These are phyloP conservation scores for Talaromyces atroroseus DNA, from an alignment of 2,329 filamentous ascomycete species.

Conservation along the genomic window DNA sequence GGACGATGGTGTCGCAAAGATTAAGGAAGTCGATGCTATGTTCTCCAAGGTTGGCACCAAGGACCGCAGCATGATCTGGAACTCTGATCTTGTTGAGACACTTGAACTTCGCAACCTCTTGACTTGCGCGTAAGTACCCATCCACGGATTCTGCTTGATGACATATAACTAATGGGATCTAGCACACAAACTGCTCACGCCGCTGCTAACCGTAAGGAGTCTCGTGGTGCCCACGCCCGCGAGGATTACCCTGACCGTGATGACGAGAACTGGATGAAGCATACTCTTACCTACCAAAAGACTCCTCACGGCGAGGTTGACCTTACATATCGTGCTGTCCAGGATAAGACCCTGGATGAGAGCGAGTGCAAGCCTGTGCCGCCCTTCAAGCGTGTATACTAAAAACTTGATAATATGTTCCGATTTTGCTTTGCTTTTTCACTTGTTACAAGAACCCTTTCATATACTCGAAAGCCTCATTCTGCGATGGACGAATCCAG, in stretches of 20 bases:
- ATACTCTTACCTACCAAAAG: constrained; percentile 96
- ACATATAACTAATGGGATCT: constrained; percentile 14
- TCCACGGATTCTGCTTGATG: neutral
- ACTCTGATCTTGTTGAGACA: constrained; percentile 93
- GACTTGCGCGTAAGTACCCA: constrained; percentile 78
- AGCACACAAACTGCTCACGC: constrained; percentile 85
- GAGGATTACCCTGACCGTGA: constrained; percentile 96
- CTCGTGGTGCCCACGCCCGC: constrained; percentile 90
- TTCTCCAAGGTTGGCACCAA: constrained; percentile 87
- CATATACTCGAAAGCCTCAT: neutral
- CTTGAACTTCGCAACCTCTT: constrained; percentile 91
- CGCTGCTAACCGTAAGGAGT: constrained; percentile 93
- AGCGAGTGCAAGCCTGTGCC: constrained; percentile 93
- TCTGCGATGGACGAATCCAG: neutral
- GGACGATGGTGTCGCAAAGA: constrained; percentile 86
- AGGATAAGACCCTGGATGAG: constrained; percentile 80
- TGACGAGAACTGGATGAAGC: constrained; percentile 98
- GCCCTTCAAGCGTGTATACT: constrained; percentile 74
- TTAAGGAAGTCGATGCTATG: constrained; percentile 73
- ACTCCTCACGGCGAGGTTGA: constrained; percentile 81
- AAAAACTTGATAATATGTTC: constrained; percentile 19
- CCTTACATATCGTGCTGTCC: constrained; percentile 78
- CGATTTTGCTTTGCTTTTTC: neutral
- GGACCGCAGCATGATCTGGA: constrained; percentile 99
- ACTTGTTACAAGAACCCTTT: neutral